Base-by-base conservation (phyloP, 495 filamentous ascomycete species). In the Geopyxis carbonaria region DNA sequence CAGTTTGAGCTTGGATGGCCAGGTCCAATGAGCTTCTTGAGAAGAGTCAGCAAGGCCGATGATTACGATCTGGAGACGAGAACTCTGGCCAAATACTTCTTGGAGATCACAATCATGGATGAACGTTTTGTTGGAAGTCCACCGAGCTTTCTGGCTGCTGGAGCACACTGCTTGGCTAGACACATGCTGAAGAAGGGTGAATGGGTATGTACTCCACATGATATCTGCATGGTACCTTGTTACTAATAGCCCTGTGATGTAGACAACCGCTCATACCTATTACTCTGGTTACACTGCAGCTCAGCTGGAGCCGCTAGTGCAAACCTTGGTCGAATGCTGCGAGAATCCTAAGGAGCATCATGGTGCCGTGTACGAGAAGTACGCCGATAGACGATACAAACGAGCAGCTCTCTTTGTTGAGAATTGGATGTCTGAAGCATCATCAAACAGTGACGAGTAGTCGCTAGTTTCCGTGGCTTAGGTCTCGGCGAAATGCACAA, bases 91-190 rank as follows among this genome's bases (percentile, higher is more conserved):
- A 97, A 97, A 65, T 97, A 97, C 61, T 94, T 97, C 61, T 66
- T 95, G 34, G 89, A 97, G 57, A 67, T 94, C 29, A 89, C 83
- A 28, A 77, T 95, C 58, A 93, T 97, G 84, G 89, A 95, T 59
- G 89, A 95, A 64, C 78, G 87, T 19, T 95, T 95, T 53, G 85
- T 97, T 29, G 80, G 76, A 31, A 80, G 74, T 55, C 78, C 81
- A 29, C 79, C 89, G 4, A 94, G 86, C 66, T 94, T 78, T 59
- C 60, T 80, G 19, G 78, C 91, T 31, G 89, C 91, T 27, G 91
- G 83, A 9, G 84, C 89, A 28, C 91, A 95, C 58, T 93, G 83
- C 57, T 66, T 95, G 14, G 78, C 89, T n/a, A 75, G 89, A 33
- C 57, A 84, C 48, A 81, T 95, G 67, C 59, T 95, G 27, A 70